Percentiles rank a stretch among this genome's conserved stretches.
Evolutionary conservation across 768 basidiomycete species (phyloP).

Genomic region (Termitomyces sp.): DNA sequence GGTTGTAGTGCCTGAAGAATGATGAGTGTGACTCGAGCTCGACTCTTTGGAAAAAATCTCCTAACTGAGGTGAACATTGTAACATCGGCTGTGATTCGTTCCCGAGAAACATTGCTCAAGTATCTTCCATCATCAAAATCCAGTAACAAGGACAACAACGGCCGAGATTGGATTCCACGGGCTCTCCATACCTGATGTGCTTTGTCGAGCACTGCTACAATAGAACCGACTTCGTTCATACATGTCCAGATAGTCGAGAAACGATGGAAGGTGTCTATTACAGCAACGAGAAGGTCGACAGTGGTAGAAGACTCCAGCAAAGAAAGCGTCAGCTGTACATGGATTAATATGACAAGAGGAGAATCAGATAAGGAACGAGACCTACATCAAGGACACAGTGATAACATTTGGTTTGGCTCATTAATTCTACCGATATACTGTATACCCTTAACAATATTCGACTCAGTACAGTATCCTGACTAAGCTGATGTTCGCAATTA

Average conservation of each 20-base stretch:
- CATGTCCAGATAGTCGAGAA: conserved; percentile 73
- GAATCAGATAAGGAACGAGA: not conserved
- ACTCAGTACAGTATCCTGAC: conserved; percentile 21
- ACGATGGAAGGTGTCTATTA: conserved; percentile 69
- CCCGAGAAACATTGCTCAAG: conserved; percentile 47
- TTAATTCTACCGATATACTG: conserved; percentile 50
- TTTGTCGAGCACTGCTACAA: conserved; percentile 53
- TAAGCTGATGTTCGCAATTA: not conserved
- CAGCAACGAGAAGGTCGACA: conserved; percentile 47
- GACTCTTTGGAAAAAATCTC: conserved; percentile 10
- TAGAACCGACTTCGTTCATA: conserved; percentile 53
- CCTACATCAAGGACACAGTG: conserved; percentile 64
- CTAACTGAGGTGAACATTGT: conserved; percentile 54
- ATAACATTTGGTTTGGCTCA: conserved; percentile 60
- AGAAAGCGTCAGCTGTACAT: conserved; percentile 41
- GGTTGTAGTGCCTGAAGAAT: conserved; percentile 41
- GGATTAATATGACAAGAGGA: not conserved
- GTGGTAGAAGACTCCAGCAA: conserved; percentile 49
- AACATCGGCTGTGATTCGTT: conserved; percentile 57
- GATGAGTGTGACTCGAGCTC: not conserved
- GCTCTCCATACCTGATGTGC: conserved; percentile 61
- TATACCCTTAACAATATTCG: conserved; percentile 45
- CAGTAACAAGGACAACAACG: conserved; percentile 55
- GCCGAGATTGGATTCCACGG: conserved; percentile 59
- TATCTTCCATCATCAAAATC: conserved; percentile 59